These are phyloP conservation scores for Globisporangium camurandrum DNA, from an alignment of 352 stramenopile species.

Conservation along the genomic window DNA sequence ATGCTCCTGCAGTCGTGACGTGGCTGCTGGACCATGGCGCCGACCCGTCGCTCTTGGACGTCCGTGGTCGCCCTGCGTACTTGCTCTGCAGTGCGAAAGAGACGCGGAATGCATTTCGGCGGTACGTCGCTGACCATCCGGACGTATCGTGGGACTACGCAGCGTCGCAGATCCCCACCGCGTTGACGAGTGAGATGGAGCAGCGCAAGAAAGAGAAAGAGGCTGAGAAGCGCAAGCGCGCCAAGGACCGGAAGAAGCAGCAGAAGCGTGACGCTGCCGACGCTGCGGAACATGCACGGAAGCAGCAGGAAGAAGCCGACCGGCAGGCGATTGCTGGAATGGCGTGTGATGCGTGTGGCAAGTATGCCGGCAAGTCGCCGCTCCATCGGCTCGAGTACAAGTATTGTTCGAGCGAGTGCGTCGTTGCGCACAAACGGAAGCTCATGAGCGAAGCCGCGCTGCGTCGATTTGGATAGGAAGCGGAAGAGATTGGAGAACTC, in stretches of 20 bases:
- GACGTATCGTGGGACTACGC: conserved; percentile 79
- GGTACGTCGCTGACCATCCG: conserved; percentile 75
- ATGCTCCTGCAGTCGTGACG: conserved; percentile 34
- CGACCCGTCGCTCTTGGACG: conserved; percentile 80
- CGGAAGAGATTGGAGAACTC: no score
- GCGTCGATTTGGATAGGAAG: conserved; percentile 62
- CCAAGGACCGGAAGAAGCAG: conserved; percentile 89
- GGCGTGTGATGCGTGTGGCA: conserved; percentile 73
- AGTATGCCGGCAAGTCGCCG: conserved; percentile 79
- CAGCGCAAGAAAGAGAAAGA: conserved; percentile 82
- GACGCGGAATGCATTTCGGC: conserved; percentile 87
- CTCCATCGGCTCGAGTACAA: conserved; percentile 89
- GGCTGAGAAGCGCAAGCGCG: conserved; percentile 83
- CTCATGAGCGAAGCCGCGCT: conserved; percentile 90
- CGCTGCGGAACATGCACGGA: conserved; percentile 61
- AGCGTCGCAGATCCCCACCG: conserved; percentile 61
- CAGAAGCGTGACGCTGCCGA: conserved; percentile 70
- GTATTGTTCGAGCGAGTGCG: conserved; percentile 93
- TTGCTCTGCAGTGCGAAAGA: conserved; percentile 87
- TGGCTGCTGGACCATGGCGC: conserved; percentile 79
- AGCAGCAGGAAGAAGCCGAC: conserved; percentile 46
- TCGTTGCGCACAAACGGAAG: conserved; percentile 89
- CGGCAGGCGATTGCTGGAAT: conserved; percentile 69
- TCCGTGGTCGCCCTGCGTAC: conserved; percentile 79
- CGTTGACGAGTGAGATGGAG: conserved; percentile 73